These are phyloP conservation scores for Candida odintsovae DNA, from an alignment of 805 yeast species.

Conservation along the genomic window DNA sequence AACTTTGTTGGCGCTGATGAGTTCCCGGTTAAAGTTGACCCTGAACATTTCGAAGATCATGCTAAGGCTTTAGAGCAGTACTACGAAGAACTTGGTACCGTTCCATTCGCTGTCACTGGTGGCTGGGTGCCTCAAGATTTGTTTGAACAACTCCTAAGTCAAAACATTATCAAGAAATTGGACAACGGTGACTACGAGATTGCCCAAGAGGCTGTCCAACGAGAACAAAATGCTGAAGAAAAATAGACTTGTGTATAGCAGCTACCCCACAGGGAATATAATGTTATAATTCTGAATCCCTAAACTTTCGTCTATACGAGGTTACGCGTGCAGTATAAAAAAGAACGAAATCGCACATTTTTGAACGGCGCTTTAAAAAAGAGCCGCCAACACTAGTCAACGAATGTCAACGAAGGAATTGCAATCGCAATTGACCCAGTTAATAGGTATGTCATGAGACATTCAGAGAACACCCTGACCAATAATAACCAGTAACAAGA, in stretches of 20 bases:
- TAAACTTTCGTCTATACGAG: too few species aligned
- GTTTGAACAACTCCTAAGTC: constrained; percentile 64
- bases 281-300: too few species aligned
- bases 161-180: constrained; percentile 60
- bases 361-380: background rate
- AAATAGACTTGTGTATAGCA: constrained; percentile 1
- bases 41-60: constrained; percentile 53
- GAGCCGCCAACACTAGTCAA: background rate
- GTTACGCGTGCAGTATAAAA: background rate
- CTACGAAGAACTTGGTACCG: constrained; percentile 59
- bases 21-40: constrained; percentile 59
- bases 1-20: constrained; percentile 43
- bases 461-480: background rate
- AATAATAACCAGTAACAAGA: constrained; percentile 2
- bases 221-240: background rate
- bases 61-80: constrained; percentile 55
- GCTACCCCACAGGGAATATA: too few species aligned
- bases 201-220: background rate
- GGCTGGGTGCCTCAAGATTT: constrained; percentile 97
- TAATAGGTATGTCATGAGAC: constrained; percentile 14
- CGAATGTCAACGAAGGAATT: constrained; percentile 8
- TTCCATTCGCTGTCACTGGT: constrained; percentile 84
- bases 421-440: constrained; percentile 14
- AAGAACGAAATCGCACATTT: background rate
- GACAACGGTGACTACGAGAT: constrained; percentile 50